phyloP scores from a whole-genome alignment of 345 rosid species.

The Salix udensis region DNA sequence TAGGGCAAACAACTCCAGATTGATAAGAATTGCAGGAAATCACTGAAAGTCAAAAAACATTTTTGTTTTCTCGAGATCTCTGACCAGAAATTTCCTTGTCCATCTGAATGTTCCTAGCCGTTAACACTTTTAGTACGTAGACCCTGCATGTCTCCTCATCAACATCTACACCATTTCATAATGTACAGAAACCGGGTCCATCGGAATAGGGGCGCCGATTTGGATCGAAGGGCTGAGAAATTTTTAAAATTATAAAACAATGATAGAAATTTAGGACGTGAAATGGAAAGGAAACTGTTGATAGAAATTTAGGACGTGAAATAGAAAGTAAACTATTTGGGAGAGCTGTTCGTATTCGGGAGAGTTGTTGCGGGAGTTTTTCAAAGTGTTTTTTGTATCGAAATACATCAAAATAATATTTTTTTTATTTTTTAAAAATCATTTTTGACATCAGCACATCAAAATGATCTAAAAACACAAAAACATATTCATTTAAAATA shows the following conservation, averaged over 20 bases:
- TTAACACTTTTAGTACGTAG: not conserved
- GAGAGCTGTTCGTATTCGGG: no score
- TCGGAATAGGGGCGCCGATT: not conserved
- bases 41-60: not conserved
- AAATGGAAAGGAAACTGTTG: not conserved
- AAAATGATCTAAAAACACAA: no score
- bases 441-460: no score
- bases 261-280: not conserved
- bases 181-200: not conserved
- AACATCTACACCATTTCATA: conserved; percentile 16
- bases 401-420: no score
- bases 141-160: conserved; percentile 18
- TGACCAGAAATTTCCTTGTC: conserved; percentile 17
- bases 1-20: no score
- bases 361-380: no score
- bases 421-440: no score
- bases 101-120: conserved; percentile 5
- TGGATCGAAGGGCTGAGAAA: not conserved
- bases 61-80: not conserved
- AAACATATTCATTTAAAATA: no score
- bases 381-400: no score
- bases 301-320: no score
- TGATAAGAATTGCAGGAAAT: not conserved
- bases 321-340: no score
- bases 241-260: not conserved